Evolutionary conservation across 1,284 basidiomycete species (phyloP), one percentile per base, ranked within the genome.

Genomic region (Cerrena zonata): DNA sequence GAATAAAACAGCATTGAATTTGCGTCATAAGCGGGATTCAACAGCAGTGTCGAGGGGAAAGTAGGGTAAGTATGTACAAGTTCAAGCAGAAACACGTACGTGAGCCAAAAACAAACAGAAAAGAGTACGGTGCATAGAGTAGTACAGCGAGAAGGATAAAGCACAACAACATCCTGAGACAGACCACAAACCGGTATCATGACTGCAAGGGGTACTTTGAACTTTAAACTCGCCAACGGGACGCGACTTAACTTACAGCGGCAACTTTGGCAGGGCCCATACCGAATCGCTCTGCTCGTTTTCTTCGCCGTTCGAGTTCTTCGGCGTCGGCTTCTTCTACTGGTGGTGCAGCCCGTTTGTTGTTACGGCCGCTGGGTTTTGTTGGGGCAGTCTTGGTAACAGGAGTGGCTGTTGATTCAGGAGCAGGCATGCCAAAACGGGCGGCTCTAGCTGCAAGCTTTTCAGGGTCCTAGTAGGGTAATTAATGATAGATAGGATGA

Each of bases 381-480:
- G 49, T 51, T 34, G 48, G 55, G 43, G 52, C 26, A 24, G 61
- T 51, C 27, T 62, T 59, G 36, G 56, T 59, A n/a, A n/a, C n/a
- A n/a, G n/a, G n/a, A n/a, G n/a, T n/a, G n/a, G n/a, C n/a, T n/a
- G n/a, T n/a, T 4, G 70, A 58, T 48, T 79, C 76, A 3, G 85
- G 76, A 12, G 84, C 55, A 1, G 83, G 76, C 13, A 85, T 78
- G 21, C 80, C 80, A 57, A 88, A 88, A 11, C 85, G 79, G 23
- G 72, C 82, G 2, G 85, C 85, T 26, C 85, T 80, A 41, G 73
- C 71, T 58, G 70, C 80, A 49, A 80, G 79, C 57, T 74, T 83
- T 56, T 78, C 80, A 7, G 73, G 63, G 52, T 86, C 83, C 24
- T 71, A 36, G 13, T 10, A 39, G 40, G 34, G 2, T 2, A 22